Conservation (phyloP, 148 eudicot species). For the Bassia scoparia region DNA sequence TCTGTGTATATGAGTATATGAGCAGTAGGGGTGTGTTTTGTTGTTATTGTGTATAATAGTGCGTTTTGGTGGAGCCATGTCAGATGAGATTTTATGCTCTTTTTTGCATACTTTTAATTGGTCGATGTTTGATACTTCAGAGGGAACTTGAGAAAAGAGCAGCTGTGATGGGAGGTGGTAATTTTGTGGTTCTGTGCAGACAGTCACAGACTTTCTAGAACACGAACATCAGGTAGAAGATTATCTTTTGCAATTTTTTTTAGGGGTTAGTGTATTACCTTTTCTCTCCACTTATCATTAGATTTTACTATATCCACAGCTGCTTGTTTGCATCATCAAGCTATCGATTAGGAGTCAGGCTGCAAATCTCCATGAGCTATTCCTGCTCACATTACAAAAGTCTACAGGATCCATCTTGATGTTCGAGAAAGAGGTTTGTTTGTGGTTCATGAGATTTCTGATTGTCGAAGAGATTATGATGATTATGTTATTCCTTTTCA, state of each 20-base stretch:
- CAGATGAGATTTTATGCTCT: neutral
- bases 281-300: slow-evolving; percentile 1
- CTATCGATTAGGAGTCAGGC: slow-evolving; percentile 85
- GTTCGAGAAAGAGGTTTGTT: slow-evolving; percentile 75
- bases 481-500: neutral
- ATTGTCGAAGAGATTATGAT: neutral
- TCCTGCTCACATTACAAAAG: slow-evolving; percentile 63
- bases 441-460: neutral
- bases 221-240: slow-evolving; percentile 64
- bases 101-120: slow-evolving; percentile 5
- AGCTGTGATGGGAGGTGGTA: slow-evolving; percentile 91
- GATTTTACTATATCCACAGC: slow-evolving; percentile 36
- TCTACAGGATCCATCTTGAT: slow-evolving; percentile 63
- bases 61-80: neutral
- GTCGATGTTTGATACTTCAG: slow-evolving; percentile 31
- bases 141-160: slow-evolving; percentile 79
- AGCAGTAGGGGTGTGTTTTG: neutral
- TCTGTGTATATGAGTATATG: neutral
- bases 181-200: slow-evolving; percentile 87
- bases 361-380: slow-evolving; percentile 75
- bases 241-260: slow-evolving; percentile 3
- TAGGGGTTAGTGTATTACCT: neutral
- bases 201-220: slow-evolving; percentile 72
- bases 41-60: neutral
- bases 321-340: slow-evolving; percentile 64